Base-by-base conservation (phyloP, 108 stramenopile species). In the Fistulifera pelliculosa region DNA sequence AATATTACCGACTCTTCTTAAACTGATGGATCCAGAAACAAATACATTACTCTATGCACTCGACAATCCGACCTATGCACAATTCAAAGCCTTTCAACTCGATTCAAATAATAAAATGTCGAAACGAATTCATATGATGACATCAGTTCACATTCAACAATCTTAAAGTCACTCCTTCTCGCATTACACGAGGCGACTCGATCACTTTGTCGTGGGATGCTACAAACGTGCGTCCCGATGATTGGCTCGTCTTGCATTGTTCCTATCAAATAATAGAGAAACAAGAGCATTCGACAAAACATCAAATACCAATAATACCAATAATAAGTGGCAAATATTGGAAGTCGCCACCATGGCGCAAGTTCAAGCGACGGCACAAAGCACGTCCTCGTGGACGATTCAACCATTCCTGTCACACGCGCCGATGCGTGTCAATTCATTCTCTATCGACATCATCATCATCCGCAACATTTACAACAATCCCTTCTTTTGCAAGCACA, bases 351-450 rank as follows among this genome's bases (percentile, higher is more conserved):
- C 53, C 19, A 19, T 54, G 28, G 53, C 7, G 1, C 53, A 54
- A 38, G 28, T 39, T 39, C 3, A 8, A 16, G 42, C 41, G 7
- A 57, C 41, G 13, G 23, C 24, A 7, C 22, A 38, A 13, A 22
- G 47, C 10, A 2, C 23, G 2, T 27, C 47, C 6, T 63, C 68
- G 7, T 83, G 81, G 81, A 47, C 16, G 49, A 75, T 83, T 49
- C 76, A 74, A 19, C 12, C 40, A 11, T 83, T 65, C 76, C 81
- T 27, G 58, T 65, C 8, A 21, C 70, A 18, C 60, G 67, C 5
- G 59, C 69, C 44, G 39, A 66, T 28, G 35, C 49, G 7, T 83
- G 81, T 40, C 60, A 66, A 21, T 83, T 83, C 49, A 52, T 42
- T 38, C 38, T 81, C 48, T 74, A 60, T 38, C 17, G 23, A 17